phyloP scores from a whole-genome alignment of 2,329 filamentous ascomycete species.

The Claviceps africana region DNA sequence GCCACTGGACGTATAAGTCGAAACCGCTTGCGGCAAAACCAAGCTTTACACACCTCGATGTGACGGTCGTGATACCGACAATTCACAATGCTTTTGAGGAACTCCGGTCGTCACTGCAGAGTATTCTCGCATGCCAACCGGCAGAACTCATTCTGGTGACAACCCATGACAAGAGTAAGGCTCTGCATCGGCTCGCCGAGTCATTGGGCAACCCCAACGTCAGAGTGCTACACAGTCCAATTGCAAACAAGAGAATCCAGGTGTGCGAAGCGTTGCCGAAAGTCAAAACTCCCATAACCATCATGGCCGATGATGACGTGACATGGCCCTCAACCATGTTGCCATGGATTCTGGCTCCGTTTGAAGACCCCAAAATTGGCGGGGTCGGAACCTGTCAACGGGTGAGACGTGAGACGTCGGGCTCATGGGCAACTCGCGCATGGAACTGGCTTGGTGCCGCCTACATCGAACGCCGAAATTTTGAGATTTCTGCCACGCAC shows the following conservation, averaged over 20 bases:
- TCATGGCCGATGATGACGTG: constrained; percentile 93
- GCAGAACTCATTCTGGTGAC: constrained; percentile 73
- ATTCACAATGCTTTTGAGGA: constrained; percentile 80
- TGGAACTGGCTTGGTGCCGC: constrained; percentile 87
- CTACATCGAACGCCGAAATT: constrained; percentile 88
- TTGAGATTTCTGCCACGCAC: constrained; percentile 91
- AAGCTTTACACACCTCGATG: constrained; percentile 66
- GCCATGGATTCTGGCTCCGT: constrained; percentile 84
- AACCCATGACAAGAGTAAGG: constrained; percentile 62
- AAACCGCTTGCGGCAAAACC: constrained; percentile 71
- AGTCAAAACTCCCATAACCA: constrained; percentile 68
- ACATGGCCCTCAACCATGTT: constrained; percentile 78
- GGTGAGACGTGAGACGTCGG: constrained; percentile 54
- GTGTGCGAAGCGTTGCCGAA: constrained; percentile 82
- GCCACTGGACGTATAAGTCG: constrained; percentile 77
- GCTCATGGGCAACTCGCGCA: constrained; percentile 44
- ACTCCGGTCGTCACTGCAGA: constrained; percentile 65
- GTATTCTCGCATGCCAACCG: constrained; percentile 57
- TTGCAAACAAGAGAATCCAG: constrained; percentile 91
- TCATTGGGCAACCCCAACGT: constrained; percentile 48
- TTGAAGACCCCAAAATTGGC: constrained; percentile 70
- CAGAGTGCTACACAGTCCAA: constrained; percentile 59
- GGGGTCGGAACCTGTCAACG: constrained; percentile 88
- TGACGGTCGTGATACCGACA: constrained; percentile 87
- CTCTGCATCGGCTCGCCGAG: constrained; percentile 51